Percentiles rank a stretch among this genome's conserved stretches.
These are phyloP conservation scores for Yamadazyma endophytica DNA, from an alignment of 805 yeast genomes.

Conservation along the genomic window DNA sequence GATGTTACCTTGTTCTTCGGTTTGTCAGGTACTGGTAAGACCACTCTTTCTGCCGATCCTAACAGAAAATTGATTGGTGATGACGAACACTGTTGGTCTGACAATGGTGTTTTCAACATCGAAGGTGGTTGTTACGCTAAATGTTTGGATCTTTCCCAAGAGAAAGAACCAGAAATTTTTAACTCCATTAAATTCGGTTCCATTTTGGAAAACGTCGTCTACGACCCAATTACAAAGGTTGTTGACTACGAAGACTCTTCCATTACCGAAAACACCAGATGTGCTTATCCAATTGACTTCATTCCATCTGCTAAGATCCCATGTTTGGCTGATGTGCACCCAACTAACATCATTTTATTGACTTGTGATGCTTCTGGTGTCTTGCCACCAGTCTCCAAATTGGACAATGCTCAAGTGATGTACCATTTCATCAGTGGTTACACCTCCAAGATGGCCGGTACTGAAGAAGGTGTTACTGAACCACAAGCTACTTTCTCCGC, in stretches of 20 bases:
- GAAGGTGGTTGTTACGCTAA: conserved; percentile 99
- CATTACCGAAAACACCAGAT: conserved; percentile 95
- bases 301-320: conserved; percentile 96
- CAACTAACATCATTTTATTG: conserved; percentile 83
- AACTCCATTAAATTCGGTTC: conserved; percentile 93
- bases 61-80: conserved; percentile 92
- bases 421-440: conserved; percentile 98
- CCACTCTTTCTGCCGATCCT: conserved; percentile 95
- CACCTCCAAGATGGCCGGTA: conserved; percentile 99
- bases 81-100: conserved; percentile 99
- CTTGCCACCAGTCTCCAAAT: conserved; percentile 92
- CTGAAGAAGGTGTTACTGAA: conserved; percentile 97
- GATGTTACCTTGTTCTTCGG: conserved; percentile 97
- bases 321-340: conserved; percentile 85
- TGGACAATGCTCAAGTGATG: conserved; percentile 95
- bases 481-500: conserved; percentile 98
- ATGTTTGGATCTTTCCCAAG: conserved; percentile 83
- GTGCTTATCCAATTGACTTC: conserved; percentile 97
- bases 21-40: conserved; percentile 96
- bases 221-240: conserved; percentile 69
- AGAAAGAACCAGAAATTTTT: conserved; percentile 97
- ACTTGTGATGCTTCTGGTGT: conserved; percentile 99
- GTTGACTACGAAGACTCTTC: conserved; percentile 82
- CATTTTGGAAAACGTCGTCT: conserved; percentile 88
- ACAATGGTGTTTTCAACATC: conserved; percentile 95